These are phyloP conservation scores for Marasmius sp. DNA, from an alignment of 1,284 basidiomycete species.

Conservation along the genomic window DNA sequence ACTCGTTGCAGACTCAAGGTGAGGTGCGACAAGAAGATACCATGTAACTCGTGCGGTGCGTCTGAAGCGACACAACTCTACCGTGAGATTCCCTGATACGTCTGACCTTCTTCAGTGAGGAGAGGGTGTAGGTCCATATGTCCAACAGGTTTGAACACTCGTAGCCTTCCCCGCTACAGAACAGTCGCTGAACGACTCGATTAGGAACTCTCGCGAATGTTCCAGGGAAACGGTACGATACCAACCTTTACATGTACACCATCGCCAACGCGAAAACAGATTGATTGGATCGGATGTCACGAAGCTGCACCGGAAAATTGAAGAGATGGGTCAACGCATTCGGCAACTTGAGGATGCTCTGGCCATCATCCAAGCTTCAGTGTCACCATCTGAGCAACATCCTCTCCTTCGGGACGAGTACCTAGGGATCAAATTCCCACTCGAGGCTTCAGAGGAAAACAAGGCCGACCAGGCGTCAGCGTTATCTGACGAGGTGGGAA, in stretches of 20 bases:
- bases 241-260: slow-evolving; percentile 15
- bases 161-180: neutral
- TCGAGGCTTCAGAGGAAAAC: slow-evolving; percentile 33
- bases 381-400: slow-evolving; percentile 56
- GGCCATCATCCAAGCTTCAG: slow-evolving; percentile 58
- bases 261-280: neutral
- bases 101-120: slow-evolving; percentile 27
- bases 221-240: neutral
- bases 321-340: slow-evolving; percentile 73
- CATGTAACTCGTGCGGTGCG: slow-evolving; percentile 50
- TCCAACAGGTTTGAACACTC: slow-evolving; percentile 23
- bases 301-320: slow-evolving; percentile 65
- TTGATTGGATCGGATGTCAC: slow-evolving; percentile 69
- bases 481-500: slow-evolving; percentile 51
- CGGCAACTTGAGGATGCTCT: slow-evolving; percentile 70
- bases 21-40: slow-evolving; percentile 66
- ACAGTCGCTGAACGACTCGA: neutral
- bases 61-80: slow-evolving; percentile 8
- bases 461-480: slow-evolving; percentile 20
- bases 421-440: slow-evolving; percentile 58
- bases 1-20: slow-evolving; percentile 52
- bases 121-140: slow-evolving; percentile 52
- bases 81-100: neutral
- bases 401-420: slow-evolving; percentile 65
- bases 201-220: neutral